Percentiles rank a stretch among this genome's conserved stretches.
phyloP scores from a whole-genome alignment of 2,329 filamentous ascomycete genomes.

The Teratosphaeria pseudoeucalypti region DNA sequence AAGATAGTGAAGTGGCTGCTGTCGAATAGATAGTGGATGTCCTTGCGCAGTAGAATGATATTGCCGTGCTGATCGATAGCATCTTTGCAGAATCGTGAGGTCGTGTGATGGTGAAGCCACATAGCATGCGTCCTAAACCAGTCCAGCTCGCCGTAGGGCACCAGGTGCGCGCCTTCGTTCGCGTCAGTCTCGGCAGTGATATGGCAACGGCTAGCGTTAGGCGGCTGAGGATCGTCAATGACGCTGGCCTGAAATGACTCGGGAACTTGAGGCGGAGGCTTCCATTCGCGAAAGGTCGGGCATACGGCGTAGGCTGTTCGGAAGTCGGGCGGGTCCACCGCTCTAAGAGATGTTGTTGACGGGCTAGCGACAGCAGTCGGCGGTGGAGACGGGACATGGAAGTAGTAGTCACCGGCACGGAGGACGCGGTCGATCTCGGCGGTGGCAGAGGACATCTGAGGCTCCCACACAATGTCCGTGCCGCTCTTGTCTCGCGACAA shows the following conservation, averaged over 20 bases:
- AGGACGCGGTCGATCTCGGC: neutral
- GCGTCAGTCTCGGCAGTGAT: neutral
- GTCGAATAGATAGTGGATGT: neutral
- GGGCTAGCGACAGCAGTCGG: neutral
- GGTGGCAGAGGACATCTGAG: neutral
- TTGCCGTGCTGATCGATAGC: neutral
- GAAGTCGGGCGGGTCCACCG: neutral
- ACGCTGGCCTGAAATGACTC: neutral
- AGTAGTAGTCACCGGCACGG: neutral
- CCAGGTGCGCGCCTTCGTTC: neutral
- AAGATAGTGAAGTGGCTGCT: neutral
- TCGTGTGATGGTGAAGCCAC: neutral
- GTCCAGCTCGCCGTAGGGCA: neutral
- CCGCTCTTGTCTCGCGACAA: neutral
- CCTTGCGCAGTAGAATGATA: neutral
- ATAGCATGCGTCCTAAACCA: neutral
- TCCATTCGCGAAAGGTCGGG: neutral
- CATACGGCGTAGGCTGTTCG: neutral
- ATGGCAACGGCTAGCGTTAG: neutral
- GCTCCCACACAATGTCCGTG: neutral
- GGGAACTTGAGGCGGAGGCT: neutral
- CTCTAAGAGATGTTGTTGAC: neutral
- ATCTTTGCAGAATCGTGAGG: neutral
- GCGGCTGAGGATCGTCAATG: neutral
- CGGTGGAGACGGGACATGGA: neutral